phyloP scores from a whole-genome alignment of 306 rosid species.

The Luffa aegyptiaca region DNA sequence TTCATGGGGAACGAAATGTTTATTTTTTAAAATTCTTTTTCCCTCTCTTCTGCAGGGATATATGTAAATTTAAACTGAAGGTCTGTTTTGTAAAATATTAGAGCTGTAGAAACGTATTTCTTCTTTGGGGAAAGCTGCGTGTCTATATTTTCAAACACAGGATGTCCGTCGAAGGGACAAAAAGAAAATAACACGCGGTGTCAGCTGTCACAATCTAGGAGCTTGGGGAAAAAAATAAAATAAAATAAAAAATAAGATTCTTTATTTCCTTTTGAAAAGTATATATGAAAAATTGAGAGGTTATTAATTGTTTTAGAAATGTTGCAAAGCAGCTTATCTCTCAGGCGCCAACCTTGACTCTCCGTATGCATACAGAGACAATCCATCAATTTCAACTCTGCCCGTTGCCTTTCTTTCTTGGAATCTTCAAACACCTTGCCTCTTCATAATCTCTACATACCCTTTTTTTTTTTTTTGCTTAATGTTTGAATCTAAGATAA shows the following conservation, averaged over 20 bases:
- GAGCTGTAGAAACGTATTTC: no score
- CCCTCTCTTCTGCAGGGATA: no score
- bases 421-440: neutral
- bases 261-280: no score
- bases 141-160: neutral
- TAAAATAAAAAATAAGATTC: neutral
- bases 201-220: neutral
- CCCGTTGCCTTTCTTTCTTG: neutral
- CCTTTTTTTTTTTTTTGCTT: no score
- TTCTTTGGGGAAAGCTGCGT: no score
- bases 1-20: no score
- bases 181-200: neutral
- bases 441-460: no score
- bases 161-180: neutral
- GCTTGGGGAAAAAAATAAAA: neutral
- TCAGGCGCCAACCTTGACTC: neutral
- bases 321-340: neutral
- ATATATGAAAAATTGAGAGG: neutral
- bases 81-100: no score
- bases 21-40: no score
- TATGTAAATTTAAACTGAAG: no score
- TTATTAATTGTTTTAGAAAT: neutral
- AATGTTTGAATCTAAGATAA: no score
- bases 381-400: neutral
- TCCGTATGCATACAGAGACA: neutral